A percentile compares a stretch with the other conserved stretches of the same genome.
These are phyloP conservation scores for Ramularia collo-cygni DNA, from an alignment of 2,329 filamentous ascomycete species.

Conservation along the genomic window DNA sequence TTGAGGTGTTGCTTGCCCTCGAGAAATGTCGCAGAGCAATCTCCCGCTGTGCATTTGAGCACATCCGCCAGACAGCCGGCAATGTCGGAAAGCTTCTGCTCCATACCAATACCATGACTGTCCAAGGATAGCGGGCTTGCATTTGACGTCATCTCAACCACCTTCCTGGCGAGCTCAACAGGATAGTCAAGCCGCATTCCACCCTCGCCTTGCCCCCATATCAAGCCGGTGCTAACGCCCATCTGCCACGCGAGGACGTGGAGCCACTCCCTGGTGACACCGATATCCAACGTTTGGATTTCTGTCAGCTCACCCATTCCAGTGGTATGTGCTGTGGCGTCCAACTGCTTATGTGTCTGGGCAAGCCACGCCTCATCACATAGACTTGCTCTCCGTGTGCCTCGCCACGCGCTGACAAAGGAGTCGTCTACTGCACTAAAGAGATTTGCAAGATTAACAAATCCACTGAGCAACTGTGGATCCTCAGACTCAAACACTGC, in stretches of 20 bases:
- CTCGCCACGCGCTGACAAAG: constrained; percentile 31
- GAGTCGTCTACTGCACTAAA: constrained; percentile 32
- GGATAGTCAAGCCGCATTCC: constrained; percentile 32
- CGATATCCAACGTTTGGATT: constrained; percentile 31
- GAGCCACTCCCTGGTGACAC: constrained; percentile 30
- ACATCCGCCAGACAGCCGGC: constrained; percentile 32
- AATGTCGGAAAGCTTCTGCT: constrained; percentile 33
- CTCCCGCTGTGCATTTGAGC: constrained; percentile 30
- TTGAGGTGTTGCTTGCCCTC: constrained; percentile 31
- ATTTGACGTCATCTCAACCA: constrained; percentile 27
- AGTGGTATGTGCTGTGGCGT: constrained; percentile 24
- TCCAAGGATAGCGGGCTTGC: constrained; percentile 27
- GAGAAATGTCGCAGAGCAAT: constrained; percentile 26
- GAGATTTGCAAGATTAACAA: constrained; percentile 30
- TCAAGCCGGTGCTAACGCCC: constrained; percentile 31
- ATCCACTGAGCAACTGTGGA: constrained; percentile 29
- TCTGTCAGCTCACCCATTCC: constrained; percentile 25
- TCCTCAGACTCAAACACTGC: constrained; percentile 30
- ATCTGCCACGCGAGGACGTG: constrained; percentile 34
- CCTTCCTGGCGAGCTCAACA: constrained; percentile 30
- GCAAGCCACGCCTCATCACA: constrained; percentile 31
- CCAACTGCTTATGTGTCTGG: constrained; percentile 29
- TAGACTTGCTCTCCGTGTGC: constrained; percentile 26
- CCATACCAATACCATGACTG: constrained; percentile 31
- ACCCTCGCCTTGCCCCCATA: constrained; percentile 29